phyloP scores from a whole-genome alignment of 164 flowering plant genomes.

The Aristolochia fimbriata region DNA sequence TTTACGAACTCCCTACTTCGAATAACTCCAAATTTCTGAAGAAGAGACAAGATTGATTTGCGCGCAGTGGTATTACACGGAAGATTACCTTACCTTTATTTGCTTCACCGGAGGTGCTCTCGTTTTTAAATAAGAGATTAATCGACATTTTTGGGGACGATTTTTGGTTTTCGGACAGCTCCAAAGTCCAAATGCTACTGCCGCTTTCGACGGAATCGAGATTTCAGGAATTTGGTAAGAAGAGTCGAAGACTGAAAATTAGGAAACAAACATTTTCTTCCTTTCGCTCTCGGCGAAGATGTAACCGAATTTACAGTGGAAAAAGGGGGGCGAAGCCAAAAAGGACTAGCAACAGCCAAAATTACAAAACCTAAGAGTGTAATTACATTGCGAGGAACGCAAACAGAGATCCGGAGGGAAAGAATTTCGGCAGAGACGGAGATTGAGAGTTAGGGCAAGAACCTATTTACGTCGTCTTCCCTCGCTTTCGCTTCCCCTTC shows the following conservation, averaged over 20 bases:
- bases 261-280: not conserved
- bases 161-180: too few species aligned
- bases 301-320: not conserved
- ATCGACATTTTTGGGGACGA: too few species aligned
- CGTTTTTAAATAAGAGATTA: too few species aligned
- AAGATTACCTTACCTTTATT: too few species aligned
- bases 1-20: too few species aligned
- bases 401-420: not conserved
- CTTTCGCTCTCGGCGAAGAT: not conserved
- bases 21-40: too few species aligned
- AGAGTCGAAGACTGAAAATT: not conserved
- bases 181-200: too few species aligned
- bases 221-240: too few species aligned
- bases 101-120: too few species aligned
- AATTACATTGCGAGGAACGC: not conserved
- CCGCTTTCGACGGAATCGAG: too few species aligned
- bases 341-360: not conserved
- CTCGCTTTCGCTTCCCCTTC: constrained; percentile 24
- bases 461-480: constrained; percentile 29
- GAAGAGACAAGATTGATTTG: too few species aligned
- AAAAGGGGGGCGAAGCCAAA: not conserved
- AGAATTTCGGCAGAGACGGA: not conserved
- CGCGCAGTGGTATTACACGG: too few species aligned
- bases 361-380: not conserved
- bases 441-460: constrained; percentile 24